Percentiles rank a stretch among this genome's conserved stretches.
phyloP scores from a whole-genome alignment of 116 monocot genomes.

The Zostera marina region DNA sequence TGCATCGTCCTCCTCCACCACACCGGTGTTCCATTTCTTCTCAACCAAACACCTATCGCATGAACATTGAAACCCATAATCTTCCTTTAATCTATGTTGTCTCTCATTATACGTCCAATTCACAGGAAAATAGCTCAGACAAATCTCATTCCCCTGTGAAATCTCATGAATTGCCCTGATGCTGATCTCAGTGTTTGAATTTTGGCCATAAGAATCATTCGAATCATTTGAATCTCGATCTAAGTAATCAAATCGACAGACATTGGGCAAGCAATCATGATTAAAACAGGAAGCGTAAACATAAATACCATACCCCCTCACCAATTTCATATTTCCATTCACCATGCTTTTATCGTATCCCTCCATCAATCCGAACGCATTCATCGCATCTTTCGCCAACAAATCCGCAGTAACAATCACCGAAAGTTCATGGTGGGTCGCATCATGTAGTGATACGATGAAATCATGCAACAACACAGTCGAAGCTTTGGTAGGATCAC shows the following conservation, averaged over 20 bases:
- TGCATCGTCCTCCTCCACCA: constrained; percentile 20
- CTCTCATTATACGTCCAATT: constrained; percentile 66
- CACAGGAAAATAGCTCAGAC: constrained; percentile 76
- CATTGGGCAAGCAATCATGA: constrained; percentile 91
- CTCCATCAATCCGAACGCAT: constrained; percentile 19
- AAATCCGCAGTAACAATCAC: constrained; percentile 12
- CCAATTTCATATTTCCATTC: not conserved
- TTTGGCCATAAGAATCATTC: constrained; percentile 13
- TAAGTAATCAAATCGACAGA: constrained; percentile 75
- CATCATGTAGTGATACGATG: constrained; percentile 3
- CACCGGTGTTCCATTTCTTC: constrained; percentile 68
- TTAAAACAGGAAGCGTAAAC: constrained; percentile 59
- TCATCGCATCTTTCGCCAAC: constrained; percentile 14
- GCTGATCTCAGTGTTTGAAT: constrained; percentile 18
- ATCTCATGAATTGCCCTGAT: constrained; percentile 77
- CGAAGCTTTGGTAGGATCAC: not conserved
- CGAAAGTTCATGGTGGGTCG: constrained; percentile 2
- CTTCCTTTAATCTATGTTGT: constrained; percentile 53
- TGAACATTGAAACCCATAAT: constrained; percentile 62
- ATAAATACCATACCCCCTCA: constrained; percentile 57
- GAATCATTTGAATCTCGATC: constrained; percentile 20
- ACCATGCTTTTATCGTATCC: not conserved
- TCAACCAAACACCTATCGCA: constrained; percentile 82
- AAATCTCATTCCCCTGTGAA: constrained; percentile 63
- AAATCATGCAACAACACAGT: constrained; percentile 2